Conservation (phyloP, 805 yeast species). For the Schwanniomyces yamadae region DNA sequence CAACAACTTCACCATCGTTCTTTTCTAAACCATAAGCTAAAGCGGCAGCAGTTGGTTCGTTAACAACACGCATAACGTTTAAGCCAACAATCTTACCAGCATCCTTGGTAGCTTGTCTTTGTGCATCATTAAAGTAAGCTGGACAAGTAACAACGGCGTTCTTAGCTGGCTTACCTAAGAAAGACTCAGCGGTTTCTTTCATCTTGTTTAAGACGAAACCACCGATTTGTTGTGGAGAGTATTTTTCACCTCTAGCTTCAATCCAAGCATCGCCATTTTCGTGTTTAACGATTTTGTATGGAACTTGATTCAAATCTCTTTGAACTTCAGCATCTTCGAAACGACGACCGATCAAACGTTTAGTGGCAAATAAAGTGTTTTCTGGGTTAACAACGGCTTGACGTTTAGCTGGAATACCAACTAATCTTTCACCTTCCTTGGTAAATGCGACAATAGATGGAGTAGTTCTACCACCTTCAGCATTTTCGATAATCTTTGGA, state of each 20-base stretch:
- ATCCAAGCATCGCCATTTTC: conserved; percentile 95
- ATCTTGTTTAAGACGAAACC: conserved; percentile 91
- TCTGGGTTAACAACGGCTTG: conserved; percentile 94
- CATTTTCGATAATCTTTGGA: conserved; percentile 77
- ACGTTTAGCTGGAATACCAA: conserved; percentile 94
- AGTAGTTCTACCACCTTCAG: conserved; percentile 75
- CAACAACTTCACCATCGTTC: conserved; percentile 78
- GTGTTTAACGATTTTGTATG: conserved; percentile 89
- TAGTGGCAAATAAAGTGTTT: conserved; percentile 92
- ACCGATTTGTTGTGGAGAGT: conserved; percentile 95
- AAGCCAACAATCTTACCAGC: conserved; percentile 97
- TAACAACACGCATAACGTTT: conserved; percentile 84
- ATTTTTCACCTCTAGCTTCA: conserved; percentile 80
- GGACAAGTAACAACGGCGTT: conserved; percentile 92
- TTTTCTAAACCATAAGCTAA: conserved; percentile 91
- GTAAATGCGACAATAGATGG: conserved; percentile 96
- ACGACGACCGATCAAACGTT: conserved; percentile 92
- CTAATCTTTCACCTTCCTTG: conserved; percentile 85
- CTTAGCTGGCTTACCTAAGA: conserved; percentile 81
- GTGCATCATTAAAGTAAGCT: conserved; percentile 88
- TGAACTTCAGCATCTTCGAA: conserved; percentile 88
- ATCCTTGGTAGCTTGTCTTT: conserved; percentile 92
- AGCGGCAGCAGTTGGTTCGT: conserved; percentile 93
- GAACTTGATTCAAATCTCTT: conserved; percentile 82
- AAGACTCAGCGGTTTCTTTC: conserved; percentile 97